Conservation (phyloP, 2,329 filamentous ascomycete genomes). For the Aspergillus sp. region DNA sequence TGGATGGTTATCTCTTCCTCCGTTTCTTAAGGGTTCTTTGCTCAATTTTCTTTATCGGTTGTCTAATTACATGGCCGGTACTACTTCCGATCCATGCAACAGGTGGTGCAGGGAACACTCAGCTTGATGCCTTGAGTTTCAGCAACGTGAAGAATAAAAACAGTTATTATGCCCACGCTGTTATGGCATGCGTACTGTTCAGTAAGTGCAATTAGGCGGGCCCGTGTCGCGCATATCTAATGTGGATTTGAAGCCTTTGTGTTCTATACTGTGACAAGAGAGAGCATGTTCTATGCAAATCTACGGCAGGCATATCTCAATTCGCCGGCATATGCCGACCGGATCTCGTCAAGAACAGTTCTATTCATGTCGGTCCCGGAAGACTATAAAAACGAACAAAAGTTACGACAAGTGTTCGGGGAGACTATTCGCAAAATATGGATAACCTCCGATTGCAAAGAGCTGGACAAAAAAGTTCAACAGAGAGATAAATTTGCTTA, state of each 20-base stretch:
- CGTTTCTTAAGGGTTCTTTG: constrained; percentile 80
- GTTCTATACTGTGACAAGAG: constrained; percentile 80
- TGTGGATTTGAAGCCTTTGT: constrained; percentile 60
- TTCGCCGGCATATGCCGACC: constrained; percentile 76
- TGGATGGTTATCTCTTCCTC: constrained; percentile 90
- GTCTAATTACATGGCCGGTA: constrained; percentile 81
- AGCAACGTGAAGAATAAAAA: constrained; percentile 67
- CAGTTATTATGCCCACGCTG: constrained; percentile 75
- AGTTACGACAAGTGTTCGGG: constrained; percentile 76
- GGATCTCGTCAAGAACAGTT: constrained; percentile 85
- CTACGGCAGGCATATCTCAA: constrained; percentile 87
- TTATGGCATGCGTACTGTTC: constrained; percentile 72
- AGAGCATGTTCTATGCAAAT: constrained; percentile 88
- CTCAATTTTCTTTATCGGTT: constrained; percentile 77
- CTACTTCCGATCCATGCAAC: constrained; percentile 86
- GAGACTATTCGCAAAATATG: constrained; percentile 77
- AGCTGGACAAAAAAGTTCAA: constrained; percentile 75
- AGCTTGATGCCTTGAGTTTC: constrained; percentile 79
- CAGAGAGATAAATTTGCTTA: constrained; percentile 76
- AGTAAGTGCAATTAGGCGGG: background rate
- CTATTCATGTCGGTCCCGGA: constrained; percentile 83
- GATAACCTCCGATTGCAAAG: constrained; percentile 74
- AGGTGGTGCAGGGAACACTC: constrained; percentile 64
- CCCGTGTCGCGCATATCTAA: background rate
- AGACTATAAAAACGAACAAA: constrained; percentile 71